Percentiles rank a stretch among this genome's conserved stretches.
These are phyloP conservation scores for Elsinoe necatrix DNA, from an alignment of 2,329 filamentous ascomycete species.

Conservation along the genomic window DNA sequence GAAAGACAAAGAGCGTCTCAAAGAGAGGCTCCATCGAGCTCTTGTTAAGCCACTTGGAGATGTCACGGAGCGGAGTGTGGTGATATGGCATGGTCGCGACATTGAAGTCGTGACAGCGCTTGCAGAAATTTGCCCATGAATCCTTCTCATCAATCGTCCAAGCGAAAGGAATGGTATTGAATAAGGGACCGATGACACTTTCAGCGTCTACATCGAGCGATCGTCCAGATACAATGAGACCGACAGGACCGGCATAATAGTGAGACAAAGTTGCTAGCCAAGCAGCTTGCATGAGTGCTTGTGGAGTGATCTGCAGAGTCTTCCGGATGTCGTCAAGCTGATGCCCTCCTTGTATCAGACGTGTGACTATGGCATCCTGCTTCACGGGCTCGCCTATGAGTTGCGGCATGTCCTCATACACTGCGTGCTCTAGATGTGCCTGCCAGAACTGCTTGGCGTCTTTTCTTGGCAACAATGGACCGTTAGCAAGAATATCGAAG, in stretches of 20 bases:
- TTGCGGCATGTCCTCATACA: constrained; percentile 26
- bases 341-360: constrained; percentile 41
- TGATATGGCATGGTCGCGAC: constrained; percentile 61
- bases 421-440: constrained; percentile 40
- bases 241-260: constrained; percentile 47
- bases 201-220: constrained; percentile 62
- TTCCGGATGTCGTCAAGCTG: constrained; percentile 41
- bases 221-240: constrained; percentile 71
- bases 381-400: constrained; percentile 21
- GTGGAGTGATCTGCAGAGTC: constrained; percentile 62
- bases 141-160: constrained; percentile 37
- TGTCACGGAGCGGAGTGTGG: constrained; percentile 66
- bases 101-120: constrained; percentile 62
- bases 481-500: constrained; percentile 57
- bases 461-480: constrained; percentile 51
- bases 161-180: constrained; percentile 78
- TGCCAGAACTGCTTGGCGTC: constrained; percentile 60
- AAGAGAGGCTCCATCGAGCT: constrained; percentile 56
- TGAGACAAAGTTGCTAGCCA: constrained; percentile 48
- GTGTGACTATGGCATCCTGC: constrained; percentile 21
- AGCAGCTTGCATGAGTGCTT: constrained; percentile 71
- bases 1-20: constrained; percentile 75
- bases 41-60: constrained; percentile 67
- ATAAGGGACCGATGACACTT: constrained; percentile 67
- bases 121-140: constrained; percentile 54